phyloP scores from a whole-genome alignment of 2,329 filamentous ascomycete species.

The Ophiostoma novo-ulmi region DNA sequence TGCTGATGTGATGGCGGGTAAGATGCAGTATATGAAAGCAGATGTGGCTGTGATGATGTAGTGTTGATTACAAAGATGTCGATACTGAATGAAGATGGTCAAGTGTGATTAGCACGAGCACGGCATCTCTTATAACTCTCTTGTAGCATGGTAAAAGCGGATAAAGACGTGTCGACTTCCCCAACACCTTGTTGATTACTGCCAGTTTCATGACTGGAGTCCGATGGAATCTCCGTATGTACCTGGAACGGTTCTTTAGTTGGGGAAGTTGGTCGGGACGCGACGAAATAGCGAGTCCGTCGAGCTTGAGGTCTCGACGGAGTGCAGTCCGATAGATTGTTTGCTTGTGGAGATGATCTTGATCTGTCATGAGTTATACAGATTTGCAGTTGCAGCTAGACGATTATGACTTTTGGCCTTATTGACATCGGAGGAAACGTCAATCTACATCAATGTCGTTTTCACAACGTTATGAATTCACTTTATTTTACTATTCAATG shows the following conservation, averaged over 20 bases:
- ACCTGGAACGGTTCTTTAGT: conserved; percentile 15
- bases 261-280: conserved; percentile 21
- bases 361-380: neutral
- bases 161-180: neutral
- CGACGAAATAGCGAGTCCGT: conserved; percentile 4
- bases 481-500: no score
- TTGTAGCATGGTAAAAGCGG: neutral
- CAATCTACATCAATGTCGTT: no score
- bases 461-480: no score
- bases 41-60: neutral
- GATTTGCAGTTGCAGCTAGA: neutral
- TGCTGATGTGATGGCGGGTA: neutral
- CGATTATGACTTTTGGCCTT: neutral
- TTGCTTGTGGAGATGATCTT: neutral
- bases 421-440: neutral
- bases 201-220: conserved; percentile 3
- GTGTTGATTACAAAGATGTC: neutral
- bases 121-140: neutral
- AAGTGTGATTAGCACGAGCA: neutral
- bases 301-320: neutral
- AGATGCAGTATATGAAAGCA: neutral
- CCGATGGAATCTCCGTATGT: conserved; percentile 22
- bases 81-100: neutral
- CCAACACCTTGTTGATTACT: neutral
- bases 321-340: neutral